A percentile compares a stretch with the other conserved stretches of the same genome.
phyloP scores from a whole-genome alignment of 192 early-diverging fungal genomes.

The Coemansia sp. region DNA sequence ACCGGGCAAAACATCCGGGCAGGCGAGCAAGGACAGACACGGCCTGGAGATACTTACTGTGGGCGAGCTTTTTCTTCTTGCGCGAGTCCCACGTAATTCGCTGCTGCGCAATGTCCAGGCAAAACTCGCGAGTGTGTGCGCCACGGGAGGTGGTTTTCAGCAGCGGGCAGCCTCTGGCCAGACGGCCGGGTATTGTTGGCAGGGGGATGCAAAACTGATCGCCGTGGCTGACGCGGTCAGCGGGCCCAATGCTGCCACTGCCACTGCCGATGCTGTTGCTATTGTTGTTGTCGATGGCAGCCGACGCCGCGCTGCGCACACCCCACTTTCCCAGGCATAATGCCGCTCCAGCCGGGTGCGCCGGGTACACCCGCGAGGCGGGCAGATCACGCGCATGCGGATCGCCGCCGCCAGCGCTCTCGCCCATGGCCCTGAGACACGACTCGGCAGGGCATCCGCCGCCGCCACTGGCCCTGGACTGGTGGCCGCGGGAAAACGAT shows the following conservation, averaged over 20 bases:
- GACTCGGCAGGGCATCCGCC: conserved; percentile 15
- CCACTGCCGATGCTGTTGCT: neutral
- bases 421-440: conserved; percentile 7
- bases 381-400: conserved; percentile 25
- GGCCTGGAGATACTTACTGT: conserved; percentile 38
- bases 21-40: neutral
- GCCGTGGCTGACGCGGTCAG: conserved; percentile 10
- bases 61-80: conserved; percentile 54
- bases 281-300: neutral
- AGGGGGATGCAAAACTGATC: conserved; percentile 10
- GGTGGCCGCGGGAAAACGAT: conserved; percentile 25
- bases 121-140: conserved; percentile 47
- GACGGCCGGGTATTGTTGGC: conserved; percentile 32
- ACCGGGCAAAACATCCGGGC: neutral
- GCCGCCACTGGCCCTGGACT: conserved; percentile 13
- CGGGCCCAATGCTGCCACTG: neutral
- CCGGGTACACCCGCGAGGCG: conserved; percentile 15
- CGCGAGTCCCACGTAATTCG: conserved; percentile 54
- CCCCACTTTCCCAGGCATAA: conserved; percentile 29
- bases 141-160: conserved; percentile 47
- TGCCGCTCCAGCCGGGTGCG: conserved; percentile 24
- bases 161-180: conserved; percentile 44
- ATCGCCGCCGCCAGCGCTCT: neutral
- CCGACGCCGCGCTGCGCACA: conserved; percentile 4
- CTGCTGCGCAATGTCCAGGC: conserved; percentile 54